Evolutionary conservation across 208 protist species (phyloP).

Genomic region (Acanthamoeba sp.): DNA sequence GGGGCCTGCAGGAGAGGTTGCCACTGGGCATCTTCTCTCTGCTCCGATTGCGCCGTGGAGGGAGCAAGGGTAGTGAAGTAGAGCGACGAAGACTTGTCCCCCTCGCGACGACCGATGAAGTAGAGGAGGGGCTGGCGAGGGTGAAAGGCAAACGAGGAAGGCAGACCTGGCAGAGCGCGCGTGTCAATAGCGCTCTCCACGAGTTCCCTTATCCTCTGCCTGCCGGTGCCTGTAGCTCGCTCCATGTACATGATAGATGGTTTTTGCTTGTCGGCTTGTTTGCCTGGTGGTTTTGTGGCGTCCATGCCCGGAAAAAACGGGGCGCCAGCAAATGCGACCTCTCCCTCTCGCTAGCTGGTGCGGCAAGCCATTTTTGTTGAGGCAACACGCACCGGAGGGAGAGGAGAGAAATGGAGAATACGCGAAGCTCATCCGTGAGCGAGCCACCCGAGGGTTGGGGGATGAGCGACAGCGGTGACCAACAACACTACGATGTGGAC

Average conservation of each 20-base stretch:
- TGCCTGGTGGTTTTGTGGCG: neutral
- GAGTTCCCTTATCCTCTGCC: neutral
- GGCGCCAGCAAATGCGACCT: neutral
- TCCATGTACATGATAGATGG: no score
- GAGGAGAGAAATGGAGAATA: neutral
- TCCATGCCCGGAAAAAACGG: neutral
- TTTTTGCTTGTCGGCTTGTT: neutral
- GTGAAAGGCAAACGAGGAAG: neutral
- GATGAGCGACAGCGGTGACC: neutral
- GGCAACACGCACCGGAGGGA: neutral
- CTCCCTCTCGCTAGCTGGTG: neutral
- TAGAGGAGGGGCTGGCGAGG: conserved; percentile 38
- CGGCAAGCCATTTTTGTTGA: no score
- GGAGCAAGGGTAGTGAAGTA: neutral
- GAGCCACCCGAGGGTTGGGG: neutral
- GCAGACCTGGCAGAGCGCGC: neutral
- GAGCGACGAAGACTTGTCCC: neutral
- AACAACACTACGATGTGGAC: neutral
- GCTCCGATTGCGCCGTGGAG: neutral
- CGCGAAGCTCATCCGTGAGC: neutral
- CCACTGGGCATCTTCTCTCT: neutral
- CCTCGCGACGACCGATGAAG: conserved; percentile 8
- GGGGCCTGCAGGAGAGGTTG: neutral
- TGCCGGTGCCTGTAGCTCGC: neutral
- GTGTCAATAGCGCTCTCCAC: conserved; percentile 38